Conservation (phyloP, 2,329 filamentous ascomycete genomes). For the Beauveria scarabaeidicola region DNA sequence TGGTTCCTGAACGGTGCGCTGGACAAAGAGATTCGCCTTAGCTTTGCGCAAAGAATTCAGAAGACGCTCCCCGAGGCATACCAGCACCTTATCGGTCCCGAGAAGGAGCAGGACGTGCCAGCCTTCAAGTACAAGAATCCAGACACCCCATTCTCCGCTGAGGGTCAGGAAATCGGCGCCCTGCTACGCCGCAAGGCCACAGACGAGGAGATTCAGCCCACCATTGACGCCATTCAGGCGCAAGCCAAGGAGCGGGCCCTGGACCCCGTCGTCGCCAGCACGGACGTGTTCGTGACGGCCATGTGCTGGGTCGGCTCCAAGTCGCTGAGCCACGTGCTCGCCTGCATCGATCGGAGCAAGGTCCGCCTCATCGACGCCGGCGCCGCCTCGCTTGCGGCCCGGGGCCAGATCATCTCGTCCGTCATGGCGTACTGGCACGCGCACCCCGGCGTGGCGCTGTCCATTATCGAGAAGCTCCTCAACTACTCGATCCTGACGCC, state of each 20-base stretch:
- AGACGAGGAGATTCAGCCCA: slow-evolving; percentile 75
- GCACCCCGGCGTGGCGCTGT: slow-evolving; percentile 84
- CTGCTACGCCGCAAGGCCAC: slow-evolving; percentile 77
- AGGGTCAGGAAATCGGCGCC: slow-evolving; percentile 73
- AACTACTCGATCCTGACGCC: slow-evolving; percentile 95
- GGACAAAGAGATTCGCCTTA: slow-evolving; percentile 94
- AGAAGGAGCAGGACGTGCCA: slow-evolving; percentile 91
- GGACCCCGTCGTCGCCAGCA: slow-evolving; percentile 77
- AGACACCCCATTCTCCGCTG: slow-evolving; percentile 73
- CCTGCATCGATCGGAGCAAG: slow-evolving; percentile 91
- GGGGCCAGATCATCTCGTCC: slow-evolving; percentile 80
- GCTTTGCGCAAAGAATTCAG: slow-evolving; percentile 92
- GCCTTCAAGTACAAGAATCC: slow-evolving; percentile 80
- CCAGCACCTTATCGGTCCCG: slow-evolving; percentile 68
- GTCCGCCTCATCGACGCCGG: slow-evolving; percentile 76
- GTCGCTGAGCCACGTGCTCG: slow-evolving; percentile 89
- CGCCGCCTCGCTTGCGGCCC: slow-evolving; percentile 62
- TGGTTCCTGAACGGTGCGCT: slow-evolving; percentile 85
- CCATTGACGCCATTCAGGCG: slow-evolving; percentile 75
- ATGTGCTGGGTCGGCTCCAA: slow-evolving; percentile 93
- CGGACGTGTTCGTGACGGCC: slow-evolving; percentile 86
- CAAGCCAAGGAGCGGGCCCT: slow-evolving; percentile 62
- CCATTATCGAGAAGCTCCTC: slow-evolving; percentile 90
- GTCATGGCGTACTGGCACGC: slow-evolving; percentile 91
- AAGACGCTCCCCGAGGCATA: slow-evolving; percentile 84